phyloP scores from a whole-genome alignment of 2,329 filamentous ascomycete species.

The Helotiales sp. region DNA sequence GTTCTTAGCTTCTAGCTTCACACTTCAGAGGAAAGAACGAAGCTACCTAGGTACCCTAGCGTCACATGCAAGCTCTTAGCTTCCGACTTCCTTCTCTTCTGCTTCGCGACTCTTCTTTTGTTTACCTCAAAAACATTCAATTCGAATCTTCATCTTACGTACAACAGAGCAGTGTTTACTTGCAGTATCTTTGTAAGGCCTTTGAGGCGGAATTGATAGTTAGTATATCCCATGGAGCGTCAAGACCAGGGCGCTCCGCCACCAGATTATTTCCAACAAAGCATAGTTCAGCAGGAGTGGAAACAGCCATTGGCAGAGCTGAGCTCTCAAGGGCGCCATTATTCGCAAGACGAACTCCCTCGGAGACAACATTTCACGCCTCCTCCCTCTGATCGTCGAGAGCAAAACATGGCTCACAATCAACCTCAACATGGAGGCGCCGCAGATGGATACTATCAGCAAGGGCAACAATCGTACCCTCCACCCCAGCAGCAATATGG shows the following conservation, averaged over 20 bases:
- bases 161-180: background rate
- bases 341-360: no score
- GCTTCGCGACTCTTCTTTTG: background rate
- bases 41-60: background rate
- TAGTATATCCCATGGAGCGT: no score
- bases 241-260: no score
- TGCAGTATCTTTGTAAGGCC: background rate
- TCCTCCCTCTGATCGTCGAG: no score
- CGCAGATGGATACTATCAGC: constrained; percentile 27
- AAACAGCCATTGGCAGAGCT: no score
- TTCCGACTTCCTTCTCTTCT: background rate
- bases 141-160: no score
- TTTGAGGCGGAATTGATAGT: background rate
- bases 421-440: constrained; percentile 27
- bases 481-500: constrained; percentile 3
- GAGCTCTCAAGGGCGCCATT: no score
- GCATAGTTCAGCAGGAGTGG: no score
- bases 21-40: background rate
- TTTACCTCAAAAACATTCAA: background rate
- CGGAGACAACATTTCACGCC: no score
- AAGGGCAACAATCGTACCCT: constrained; percentile 20
- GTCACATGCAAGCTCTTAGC: background rate
- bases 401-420: constrained; percentile 26
- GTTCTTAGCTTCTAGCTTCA: no score
- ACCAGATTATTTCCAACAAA: no score